Evolutionary conservation across 176 grass and related monocot genomes (phyloP), one percentile per base, ranked within the genome.

Genomic region (Dendrocalamus sinicus): DNA sequence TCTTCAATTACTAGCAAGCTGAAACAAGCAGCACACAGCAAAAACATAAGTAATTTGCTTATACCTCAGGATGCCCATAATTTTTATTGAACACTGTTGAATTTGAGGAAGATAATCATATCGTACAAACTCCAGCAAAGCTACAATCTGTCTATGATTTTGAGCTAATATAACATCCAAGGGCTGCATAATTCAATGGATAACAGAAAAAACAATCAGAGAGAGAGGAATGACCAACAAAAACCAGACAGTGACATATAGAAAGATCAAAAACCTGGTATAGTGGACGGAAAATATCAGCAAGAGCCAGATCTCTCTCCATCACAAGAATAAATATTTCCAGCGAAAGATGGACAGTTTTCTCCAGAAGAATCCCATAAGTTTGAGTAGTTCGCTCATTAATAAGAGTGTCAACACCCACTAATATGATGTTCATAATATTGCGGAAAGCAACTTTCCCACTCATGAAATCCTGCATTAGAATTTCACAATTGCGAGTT

Each of bases 251-350:
- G 20, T 48, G 7, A 20, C 12, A 90, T 51, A 80, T 28, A 86
- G 20, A 84, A 78, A 63, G 48, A 85, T 32, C 54, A 60, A 76
- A 48, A 83, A 98, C 96, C 96, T 98, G 96, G 72, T 95, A 94
- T 55, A 98, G 63, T 44, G 96, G 96, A 62, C 91, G 91, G 81
- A 92, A 95, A 79, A 92, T 81, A 88, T 98, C 93, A 88, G 96
- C 88, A 87, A 98, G 96, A 81, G 81, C 80, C 50, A 95, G 66
- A 89, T 98, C 96, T 73, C 76, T 94, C 62, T 94, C 89, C 91
- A 94, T 93, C 17, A 93, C 91, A 89, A 98, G 93, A 85, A 98
- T 79, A 91, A 95, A 83, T 85, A 98, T 93, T 83, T 98, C 91
- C 77, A 98, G 86, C 86, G 91, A 98, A 64, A 95, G 81, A 88